phyloP scores from a whole-genome alignment of 2,329 filamentous ascomycete species.

The Ceratocystis papillata region DNA sequence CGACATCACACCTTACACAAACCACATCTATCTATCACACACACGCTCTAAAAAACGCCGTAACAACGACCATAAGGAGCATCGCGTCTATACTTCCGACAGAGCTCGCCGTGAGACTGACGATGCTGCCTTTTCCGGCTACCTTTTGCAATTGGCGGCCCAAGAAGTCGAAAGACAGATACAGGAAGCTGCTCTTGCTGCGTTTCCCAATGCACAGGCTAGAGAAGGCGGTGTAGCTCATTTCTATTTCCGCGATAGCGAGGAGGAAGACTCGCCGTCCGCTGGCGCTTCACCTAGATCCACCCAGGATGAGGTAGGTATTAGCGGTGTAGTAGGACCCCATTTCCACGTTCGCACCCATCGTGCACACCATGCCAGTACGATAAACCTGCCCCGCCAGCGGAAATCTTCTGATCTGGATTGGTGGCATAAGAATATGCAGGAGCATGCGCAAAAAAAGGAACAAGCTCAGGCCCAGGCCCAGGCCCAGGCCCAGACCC shows the following conservation, averaged over 20 bases:
- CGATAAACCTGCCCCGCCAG: constrained; percentile 31
- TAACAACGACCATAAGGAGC: constrained; percentile 19
- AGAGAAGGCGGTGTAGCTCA: constrained; percentile 61
- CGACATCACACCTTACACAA: constrained; percentile 55
- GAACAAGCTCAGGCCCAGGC: constrained; percentile 36
- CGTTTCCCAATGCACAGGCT: constrained; percentile 56
- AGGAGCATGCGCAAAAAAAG: constrained; percentile 59
- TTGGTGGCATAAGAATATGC: constrained; percentile 74
- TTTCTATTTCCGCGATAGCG: constrained; percentile 56
- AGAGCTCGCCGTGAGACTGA: constrained; percentile 53
- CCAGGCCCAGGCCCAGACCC: too few relatives aligned
- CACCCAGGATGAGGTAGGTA: constrained; percentile 14
- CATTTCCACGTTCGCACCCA: constrained; percentile 25
- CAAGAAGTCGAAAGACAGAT: constrained; percentile 71
- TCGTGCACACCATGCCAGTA: not conserved
- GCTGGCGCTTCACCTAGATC: constrained; percentile 1
- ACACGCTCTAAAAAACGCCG: constrained; percentile 18
- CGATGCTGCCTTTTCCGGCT: constrained; percentile 64
- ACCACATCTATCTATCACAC: constrained; percentile 45
- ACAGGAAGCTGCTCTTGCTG: constrained; percentile 63
- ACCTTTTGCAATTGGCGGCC: constrained; percentile 68
- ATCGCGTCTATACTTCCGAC: constrained; percentile 15
- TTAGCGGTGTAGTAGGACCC: constrained; percentile 27
- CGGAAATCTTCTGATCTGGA: constrained; percentile 53
- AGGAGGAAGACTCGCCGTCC: constrained; percentile 42